Conservation (phyloP, 257 asterid species). For the Knoxia roxburghii region DNA sequence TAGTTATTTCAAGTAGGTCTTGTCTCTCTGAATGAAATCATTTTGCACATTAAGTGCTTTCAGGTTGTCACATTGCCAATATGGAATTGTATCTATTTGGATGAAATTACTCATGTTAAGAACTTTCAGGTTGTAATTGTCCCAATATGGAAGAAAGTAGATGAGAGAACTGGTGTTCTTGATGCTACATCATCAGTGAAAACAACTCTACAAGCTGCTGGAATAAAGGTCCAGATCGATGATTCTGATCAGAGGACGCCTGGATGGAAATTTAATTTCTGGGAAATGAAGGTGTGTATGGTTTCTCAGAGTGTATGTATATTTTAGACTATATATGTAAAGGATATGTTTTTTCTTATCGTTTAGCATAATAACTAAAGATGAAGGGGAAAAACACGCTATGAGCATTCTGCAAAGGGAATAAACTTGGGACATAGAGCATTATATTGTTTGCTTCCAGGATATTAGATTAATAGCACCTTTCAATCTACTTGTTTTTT, state of each 20-base stretch:
- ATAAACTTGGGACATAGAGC: not conserved
- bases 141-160: slow-evolving; percentile 89
- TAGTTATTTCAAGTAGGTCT: not conserved
- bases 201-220: slow-evolving; percentile 62
- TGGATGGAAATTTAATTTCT: slow-evolving; percentile 94
- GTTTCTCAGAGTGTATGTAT: not conserved
- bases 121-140: slow-evolving; percentile 70
- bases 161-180: slow-evolving; percentile 65
- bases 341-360: not conserved
- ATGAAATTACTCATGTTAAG: slow-evolving; percentile 7
- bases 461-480: not conserved
- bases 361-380: not conserved
- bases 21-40: not conserved
- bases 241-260: slow-evolving; percentile 98
- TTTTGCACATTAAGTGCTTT: slow-evolving; percentile 12
- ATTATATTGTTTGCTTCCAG: not conserved
- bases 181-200: slow-evolving; percentile 67
- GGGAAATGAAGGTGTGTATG: slow-evolving; percentile 91
- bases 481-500: not conserved
- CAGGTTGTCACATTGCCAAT: slow-evolving; percentile 86
- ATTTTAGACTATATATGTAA: not conserved
- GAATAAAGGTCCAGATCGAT: slow-evolving; percentile 74
- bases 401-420: not conserved
- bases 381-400: not conserved
- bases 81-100: slow-evolving; percentile 36